Conservation (phyloP, 805 yeast species). For the Diddensiella santjacobensis region DNA sequence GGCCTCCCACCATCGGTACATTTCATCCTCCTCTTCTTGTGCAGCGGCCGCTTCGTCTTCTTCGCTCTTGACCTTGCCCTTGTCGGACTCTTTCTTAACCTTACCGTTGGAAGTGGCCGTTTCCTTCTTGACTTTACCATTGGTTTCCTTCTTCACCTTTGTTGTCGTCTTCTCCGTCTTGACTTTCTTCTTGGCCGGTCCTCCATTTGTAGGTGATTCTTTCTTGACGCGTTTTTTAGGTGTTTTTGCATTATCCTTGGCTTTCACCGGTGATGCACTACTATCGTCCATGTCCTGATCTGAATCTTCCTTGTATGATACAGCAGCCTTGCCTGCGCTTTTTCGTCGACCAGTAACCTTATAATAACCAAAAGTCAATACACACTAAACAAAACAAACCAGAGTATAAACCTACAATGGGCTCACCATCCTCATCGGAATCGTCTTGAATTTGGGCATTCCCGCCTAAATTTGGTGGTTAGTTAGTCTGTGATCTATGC, state of each 20-base stretch:
- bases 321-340: no score
- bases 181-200: conserved; percentile 5
- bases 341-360: no score
- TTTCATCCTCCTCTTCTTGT: conserved; percentile 52
- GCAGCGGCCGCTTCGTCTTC: neutral
- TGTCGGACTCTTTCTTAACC: neutral
- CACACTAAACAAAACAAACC: no score
- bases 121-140: conserved; percentile 13
- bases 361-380: no score
- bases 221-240: neutral
- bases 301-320: neutral
- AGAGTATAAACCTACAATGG: no score
- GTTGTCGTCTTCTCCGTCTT: conserved; percentile 4
- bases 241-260: neutral
- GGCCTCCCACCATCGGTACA: conserved; percentile 75
- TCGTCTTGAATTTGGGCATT: no score
- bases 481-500: no score
- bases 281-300: neutral
- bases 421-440: no score
- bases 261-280: neutral
- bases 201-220: conserved; percentile 6
- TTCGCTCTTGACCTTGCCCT: conserved; percentile 1
- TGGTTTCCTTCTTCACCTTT: neutral
- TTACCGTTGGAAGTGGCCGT: neutral
- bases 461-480: no score